Evolutionary conservation across 768 basidiomycete genomes (phyloP).

Genomic region (Multifurca ochricompacta): DNA sequence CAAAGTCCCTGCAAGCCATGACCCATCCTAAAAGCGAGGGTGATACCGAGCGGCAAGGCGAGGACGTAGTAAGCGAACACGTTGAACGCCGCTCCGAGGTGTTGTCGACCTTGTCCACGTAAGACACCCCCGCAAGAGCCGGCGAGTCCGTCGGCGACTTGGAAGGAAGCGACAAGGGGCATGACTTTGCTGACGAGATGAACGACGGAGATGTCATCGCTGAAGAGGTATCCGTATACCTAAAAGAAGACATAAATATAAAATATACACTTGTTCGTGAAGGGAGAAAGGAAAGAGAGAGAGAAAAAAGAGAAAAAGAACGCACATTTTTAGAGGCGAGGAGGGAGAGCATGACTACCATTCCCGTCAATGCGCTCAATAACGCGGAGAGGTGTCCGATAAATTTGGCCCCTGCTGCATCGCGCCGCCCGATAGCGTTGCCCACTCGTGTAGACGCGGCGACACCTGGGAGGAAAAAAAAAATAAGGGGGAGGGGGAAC

Average conservation of each 20-base stretch:
- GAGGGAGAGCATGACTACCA: constrained; percentile 50
- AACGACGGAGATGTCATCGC: constrained; percentile 51
- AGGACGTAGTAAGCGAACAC: constrained; percentile 54
- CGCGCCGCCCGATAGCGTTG: constrained; percentile 57
- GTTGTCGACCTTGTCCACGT: constrained; percentile 51
- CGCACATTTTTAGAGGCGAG: constrained; percentile 50
- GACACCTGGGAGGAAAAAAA: constrained; percentile 35
- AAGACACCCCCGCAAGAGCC: constrained; percentile 44
- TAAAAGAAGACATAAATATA: constrained; percentile 20
- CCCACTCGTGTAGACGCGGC: constrained; percentile 68
- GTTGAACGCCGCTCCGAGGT: constrained; percentile 69
- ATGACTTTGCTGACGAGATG: constrained; percentile 41
- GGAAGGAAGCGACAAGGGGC: constrained; percentile 49
- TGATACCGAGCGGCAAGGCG: constrained; percentile 45
- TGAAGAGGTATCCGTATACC: constrained; percentile 64
- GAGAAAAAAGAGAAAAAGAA: no score
- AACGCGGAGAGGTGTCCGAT: constrained; percentile 59
- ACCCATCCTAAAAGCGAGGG: constrained; percentile 39
- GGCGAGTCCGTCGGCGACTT: constrained; percentile 45
- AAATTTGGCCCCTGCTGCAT: constrained; percentile 43
- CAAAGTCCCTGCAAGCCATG: constrained; percentile 44
- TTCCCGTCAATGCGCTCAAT: constrained; percentile 52
- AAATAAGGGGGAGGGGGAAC: not conserved
- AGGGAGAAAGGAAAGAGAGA: not conserved
- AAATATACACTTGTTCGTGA: not conserved